Evolutionary conservation across 306 rosid genomes (phyloP), one percentile per base, ranked within the genome.

Genomic region (Glycine tomentella): DNA sequence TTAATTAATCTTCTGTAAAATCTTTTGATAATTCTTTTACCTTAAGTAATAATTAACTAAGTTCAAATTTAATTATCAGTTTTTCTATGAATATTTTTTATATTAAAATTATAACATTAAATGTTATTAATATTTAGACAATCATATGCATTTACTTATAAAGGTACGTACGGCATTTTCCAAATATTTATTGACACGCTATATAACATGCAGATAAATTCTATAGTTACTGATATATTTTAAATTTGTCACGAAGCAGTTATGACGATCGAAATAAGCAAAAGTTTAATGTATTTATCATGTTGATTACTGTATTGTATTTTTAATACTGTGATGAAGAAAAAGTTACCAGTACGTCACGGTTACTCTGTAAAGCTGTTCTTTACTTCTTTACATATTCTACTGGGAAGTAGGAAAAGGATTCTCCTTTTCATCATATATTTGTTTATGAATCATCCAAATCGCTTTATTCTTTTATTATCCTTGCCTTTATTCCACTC

Each of bases 391-490:
- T 84, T 76, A 69, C 66, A 75, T 83, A 78, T 59, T 74, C 78
- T 74, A 38, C 81, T 66, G 38, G 83, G 84, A 61, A 82, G 78
- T 78, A 76, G 78, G 69, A 84, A 83, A 79, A 76, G 76, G 82
- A 78, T 68, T 74, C 49, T 63, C 84, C 86, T 83, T 85, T 86
- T 73, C 34, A 69, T 84, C 69, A 64, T 65, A 63, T 53, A 40
- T 10, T 75, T 79, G 33, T 9, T 11, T 48, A 52, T 72, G 61
- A 70, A 62, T 72, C 65, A 84, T 82, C 74, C 49, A 88, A 78
- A 79, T 58, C 62, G 17, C 93, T 91, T 92, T 92, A 90, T 89
- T 89, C 93, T 85, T 87, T 87, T 92, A 86, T 86, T 86, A 89
- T 90, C 92, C 64, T 17, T 80, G 36, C 82, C 89, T 90, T 87